Evolutionary conservation across 345 rosid genomes (phyloP), one percentile per base, ranked within the genome.

Genomic region (Xanthoceras sorbifolium): DNA sequence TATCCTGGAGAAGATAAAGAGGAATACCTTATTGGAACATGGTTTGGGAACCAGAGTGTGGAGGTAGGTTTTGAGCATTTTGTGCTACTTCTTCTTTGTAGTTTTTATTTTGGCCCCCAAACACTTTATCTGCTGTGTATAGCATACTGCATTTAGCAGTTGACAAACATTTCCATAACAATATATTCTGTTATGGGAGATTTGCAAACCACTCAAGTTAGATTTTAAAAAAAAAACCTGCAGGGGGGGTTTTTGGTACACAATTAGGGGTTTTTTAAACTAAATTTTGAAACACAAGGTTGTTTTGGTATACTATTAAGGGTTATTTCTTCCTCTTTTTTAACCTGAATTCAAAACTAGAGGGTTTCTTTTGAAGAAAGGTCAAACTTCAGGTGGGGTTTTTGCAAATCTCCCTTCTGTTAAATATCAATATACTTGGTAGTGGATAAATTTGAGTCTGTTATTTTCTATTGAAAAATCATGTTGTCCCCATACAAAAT

Each of bases 1-100:
- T 97, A 90, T 81, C 89, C 97, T 3, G 99, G 98, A 82, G 98
- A 97, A 77, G 97, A 91, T 67, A 91, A 83, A 80, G 99, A 97
- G 81, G 99, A 97, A 71, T 73, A 82, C 84, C 91, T 97, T 57
- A 85, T 94, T 57, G 98, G 99, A 81, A 89, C 97, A 69, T 97
- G 98, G 98, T 83, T 94, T 63, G 99, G 99, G 71, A 91, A 89
- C 91, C 91, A 88, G 82, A 91, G 98, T 59, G 85, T 89, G n/a
- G 94, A 94, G 94, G 99, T 97, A 64, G 82, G 59, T 83, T 75
- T 69, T 59, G 50, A 34, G 26, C 40, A 66, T 62, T 71, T 55
- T 48, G 23, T 74, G 12, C 60, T 22, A 60, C 59, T 38, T 48
- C 42, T 48, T 31, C n/a, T 20, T 32, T 32, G 1, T 60, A 29